Percentiles rank a stretch among this genome's conserved stretches.
Evolutionary conservation across 108 stramenopile species (phyloP).

Genomic region (Ochromonas danica): DNA sequence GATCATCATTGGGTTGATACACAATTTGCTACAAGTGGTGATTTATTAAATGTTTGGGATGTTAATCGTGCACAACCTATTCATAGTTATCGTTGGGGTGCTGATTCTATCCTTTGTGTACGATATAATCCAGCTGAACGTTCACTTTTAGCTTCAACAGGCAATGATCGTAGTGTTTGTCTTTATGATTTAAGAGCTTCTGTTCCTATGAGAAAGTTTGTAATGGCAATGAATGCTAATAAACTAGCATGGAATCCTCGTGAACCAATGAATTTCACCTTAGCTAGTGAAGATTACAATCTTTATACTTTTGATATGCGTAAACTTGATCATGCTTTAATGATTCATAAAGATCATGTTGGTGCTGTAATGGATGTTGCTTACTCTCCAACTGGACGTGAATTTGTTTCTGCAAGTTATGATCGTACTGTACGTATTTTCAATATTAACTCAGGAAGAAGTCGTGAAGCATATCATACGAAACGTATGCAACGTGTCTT

Average conservation of each 20-base stretch:
- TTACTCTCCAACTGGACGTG: slow-evolving; percentile 93
- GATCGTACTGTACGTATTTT: slow-evolving; percentile 95
- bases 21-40: slow-evolving; percentile 70
- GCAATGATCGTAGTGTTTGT: slow-evolving; percentile 82
- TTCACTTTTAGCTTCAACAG: slow-evolving; percentile 80
- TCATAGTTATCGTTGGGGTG: slow-evolving; percentile 77
- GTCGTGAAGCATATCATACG: slow-evolving; percentile 90
- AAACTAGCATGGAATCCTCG: slow-evolving; percentile 99
- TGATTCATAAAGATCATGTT: slow-evolving; percentile 97
- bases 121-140: slow-evolving; percentile 91
- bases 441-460: slow-evolving; percentile 61
- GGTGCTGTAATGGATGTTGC: slow-evolving; percentile 83
- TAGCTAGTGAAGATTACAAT: slow-evolving; percentile 89
- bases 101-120: slow-evolving; percentile 82
- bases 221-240: slow-evolving; percentile 84
- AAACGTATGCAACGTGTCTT: slow-evolving; percentile 98
- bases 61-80: slow-evolving; percentile 74
- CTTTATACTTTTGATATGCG: slow-evolving; percentile 96
- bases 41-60: slow-evolving; percentile 86
- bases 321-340: slow-evolving; percentile 72
- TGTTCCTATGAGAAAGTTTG: slow-evolving; percentile 80
- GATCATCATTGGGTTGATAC: slow-evolving; percentile 83
- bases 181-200: slow-evolving; percentile 83
- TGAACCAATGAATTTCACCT: slow-evolving; percentile 95
- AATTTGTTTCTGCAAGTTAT: slow-evolving; percentile 90